These are phyloP conservation scores for Borealophlyctis nickersoniae DNA, from an alignment of 192 early-diverging fungal species.

Conservation along the genomic window DNA sequence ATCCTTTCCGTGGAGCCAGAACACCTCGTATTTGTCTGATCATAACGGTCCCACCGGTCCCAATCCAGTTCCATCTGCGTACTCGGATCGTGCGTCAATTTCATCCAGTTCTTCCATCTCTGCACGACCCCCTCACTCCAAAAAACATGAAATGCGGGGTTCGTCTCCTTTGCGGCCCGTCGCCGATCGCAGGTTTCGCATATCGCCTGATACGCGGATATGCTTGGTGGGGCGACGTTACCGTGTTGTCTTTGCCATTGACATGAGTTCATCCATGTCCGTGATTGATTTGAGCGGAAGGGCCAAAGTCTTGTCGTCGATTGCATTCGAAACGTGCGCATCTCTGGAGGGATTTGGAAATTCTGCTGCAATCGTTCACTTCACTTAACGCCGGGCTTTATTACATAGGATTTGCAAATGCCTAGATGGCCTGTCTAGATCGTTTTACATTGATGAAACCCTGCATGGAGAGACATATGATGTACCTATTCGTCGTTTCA, in stretches of 20 bases:
- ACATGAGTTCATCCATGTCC: constrained; percentile 66
- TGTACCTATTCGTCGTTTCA: constrained; percentile 12
- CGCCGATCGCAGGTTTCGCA: constrained; percentile 21
- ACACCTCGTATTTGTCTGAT: too few species aligned
- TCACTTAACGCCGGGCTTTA: too few species aligned
- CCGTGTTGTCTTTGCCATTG: constrained; percentile 65
- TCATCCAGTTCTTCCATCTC: constrained; percentile 1
- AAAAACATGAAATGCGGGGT: not conserved
- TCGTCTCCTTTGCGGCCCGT: not conserved
- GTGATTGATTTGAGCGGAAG: constrained; percentile 36
- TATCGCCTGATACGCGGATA: constrained; percentile 69
- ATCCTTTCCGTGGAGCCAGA: not conserved
- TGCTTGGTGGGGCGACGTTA: constrained; percentile 55
- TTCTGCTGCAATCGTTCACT: too few species aligned
- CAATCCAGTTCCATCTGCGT: not conserved
- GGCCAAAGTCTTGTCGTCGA: constrained; percentile 35
- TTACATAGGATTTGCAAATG: constrained; percentile 43
- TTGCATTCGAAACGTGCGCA: constrained; percentile 49
- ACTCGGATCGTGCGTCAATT: not conserved
- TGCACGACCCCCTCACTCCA: not conserved
- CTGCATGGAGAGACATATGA: constrained; percentile 16
- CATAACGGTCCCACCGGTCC: too few species aligned
- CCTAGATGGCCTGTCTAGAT: constrained; percentile 44
- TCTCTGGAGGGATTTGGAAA: too few species aligned
- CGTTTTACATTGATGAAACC: constrained; percentile 38